Percentiles rank a stretch among this genome's conserved stretches.
These are phyloP conservation scores for Buddleja alternifolia DNA, from an alignment of 257 asterid genomes.

Conservation along the genomic window DNA sequence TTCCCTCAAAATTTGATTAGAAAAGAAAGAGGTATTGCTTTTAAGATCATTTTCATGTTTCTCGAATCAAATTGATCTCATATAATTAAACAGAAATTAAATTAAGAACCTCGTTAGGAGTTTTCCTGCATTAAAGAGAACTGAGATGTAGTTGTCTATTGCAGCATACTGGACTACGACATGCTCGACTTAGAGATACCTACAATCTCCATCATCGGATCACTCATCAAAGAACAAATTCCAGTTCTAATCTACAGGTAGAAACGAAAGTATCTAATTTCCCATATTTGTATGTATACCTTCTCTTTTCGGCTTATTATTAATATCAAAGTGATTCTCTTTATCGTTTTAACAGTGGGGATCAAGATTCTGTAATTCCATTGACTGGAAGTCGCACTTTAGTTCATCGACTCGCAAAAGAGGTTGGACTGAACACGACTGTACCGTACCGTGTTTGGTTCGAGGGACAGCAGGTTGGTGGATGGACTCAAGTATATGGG, in stretches of 20 bases:
- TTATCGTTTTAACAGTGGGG: slow-evolving; percentile 53
- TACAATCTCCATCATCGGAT: slow-evolving; percentile 54
- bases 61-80: not conserved
- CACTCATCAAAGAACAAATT: slow-evolving; percentile 54
- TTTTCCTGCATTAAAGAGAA: not conserved
- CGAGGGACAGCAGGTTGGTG: slow-evolving; percentile 75
- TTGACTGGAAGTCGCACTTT: slow-evolving; percentile 63
- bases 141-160: not conserved
- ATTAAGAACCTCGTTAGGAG: not conserved
- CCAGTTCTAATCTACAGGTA: slow-evolving; percentile 73
- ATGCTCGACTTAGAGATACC: slow-evolving; percentile 68
- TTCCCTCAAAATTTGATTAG: no score
- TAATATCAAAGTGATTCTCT: not conserved
- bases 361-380: slow-evolving; percentile 80
- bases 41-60: slow-evolving; percentile 1
- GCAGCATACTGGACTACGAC: slow-evolving; percentile 64
- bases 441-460: slow-evolving; percentile 70
- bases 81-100: not conserved
- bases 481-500: slow-evolving; percentile 74
- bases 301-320: not conserved
- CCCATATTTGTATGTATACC: not conserved
- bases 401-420: slow-evolving; percentile 51
- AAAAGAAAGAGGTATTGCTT: not conserved
- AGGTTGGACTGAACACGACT: slow-evolving; percentile 52
- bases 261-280: not conserved